phyloP scores from a whole-genome alignment of 1,284 basidiomycete species.

The Amanita bisporigera region DNA sequence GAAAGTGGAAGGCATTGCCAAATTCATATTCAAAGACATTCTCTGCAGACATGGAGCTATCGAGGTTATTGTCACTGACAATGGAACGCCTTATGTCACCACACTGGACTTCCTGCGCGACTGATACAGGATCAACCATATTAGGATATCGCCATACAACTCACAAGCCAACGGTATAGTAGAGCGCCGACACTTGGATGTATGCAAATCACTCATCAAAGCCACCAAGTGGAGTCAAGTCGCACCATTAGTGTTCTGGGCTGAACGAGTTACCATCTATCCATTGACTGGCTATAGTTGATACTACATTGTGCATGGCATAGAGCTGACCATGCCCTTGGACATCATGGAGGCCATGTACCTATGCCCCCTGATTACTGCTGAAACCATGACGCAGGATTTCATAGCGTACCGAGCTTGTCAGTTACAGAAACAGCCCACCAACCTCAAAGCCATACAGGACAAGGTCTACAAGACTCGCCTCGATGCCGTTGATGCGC shows the following conservation, averaged over 20 bases:
- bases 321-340: conserved; percentile 30
- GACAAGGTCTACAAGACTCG: neutral
- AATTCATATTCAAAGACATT: conserved; percentile 42
- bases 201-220: conserved; percentile 24
- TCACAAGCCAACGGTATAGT: conserved; percentile 35
- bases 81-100: conserved; percentile 24
- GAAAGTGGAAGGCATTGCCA: conserved; percentile 26
- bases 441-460: neutral
- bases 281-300: conserved; percentile 31
- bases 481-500: neutral
- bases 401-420: neutral
- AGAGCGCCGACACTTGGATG: conserved; percentile 30
- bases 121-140: conserved; percentile 23
- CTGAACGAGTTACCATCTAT: conserved; percentile 33
- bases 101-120: conserved; percentile 21
- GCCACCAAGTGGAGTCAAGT: conserved; percentile 13
- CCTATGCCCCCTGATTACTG: conserved; percentile 3
- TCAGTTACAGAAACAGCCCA: neutral
- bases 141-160: conserved; percentile 36
- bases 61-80: conserved; percentile 43
- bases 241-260: conserved; percentile 19
- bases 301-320: conserved; percentile 30
- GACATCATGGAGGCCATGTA: conserved; percentile 36
- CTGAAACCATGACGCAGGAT: neutral
- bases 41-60: conserved; percentile 43